Conservation (phyloP, 805 yeast species). For the Zygoascus biomembranicola region DNA sequence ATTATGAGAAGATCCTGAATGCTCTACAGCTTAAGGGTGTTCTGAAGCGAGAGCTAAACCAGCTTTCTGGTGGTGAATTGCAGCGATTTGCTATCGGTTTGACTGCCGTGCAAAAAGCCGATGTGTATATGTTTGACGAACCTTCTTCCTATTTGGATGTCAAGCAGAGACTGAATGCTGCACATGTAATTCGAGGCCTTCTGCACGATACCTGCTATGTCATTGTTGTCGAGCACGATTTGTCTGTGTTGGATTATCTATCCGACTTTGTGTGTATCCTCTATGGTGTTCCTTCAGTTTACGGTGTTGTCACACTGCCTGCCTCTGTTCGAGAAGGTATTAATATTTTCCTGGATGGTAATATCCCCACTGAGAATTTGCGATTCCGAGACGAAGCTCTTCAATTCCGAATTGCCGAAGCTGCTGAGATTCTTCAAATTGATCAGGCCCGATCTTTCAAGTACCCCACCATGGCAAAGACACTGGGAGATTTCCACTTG, state of each 20-base stretch:
- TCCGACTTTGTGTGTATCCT: slow-evolving; percentile 95
- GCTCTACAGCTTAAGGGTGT: slow-evolving; percentile 70
- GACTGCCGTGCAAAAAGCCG: slow-evolving; percentile 92
- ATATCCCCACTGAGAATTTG: slow-evolving; percentile 92
- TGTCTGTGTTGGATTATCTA: slow-evolving; percentile 92
- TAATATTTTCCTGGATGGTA: slow-evolving; percentile 96
- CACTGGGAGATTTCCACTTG: slow-evolving; percentile 93
- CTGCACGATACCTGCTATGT: slow-evolving; percentile 69
- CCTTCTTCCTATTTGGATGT: slow-evolving; percentile 98
- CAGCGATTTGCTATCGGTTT: slow-evolving; percentile 97
- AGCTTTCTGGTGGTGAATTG: slow-evolving; percentile 96
- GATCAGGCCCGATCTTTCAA: slow-evolving; percentile 73
- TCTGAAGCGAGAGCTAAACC: slow-evolving; percentile 77
- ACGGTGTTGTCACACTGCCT: slow-evolving; percentile 97
- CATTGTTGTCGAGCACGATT: slow-evolving; percentile 97
- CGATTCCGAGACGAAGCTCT: slow-evolving; percentile 94
- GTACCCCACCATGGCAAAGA: slow-evolving; percentile 79
- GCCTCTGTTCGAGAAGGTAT: slow-evolving; percentile 98
- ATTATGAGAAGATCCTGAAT: slow-evolving; percentile 54
- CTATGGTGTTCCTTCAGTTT: slow-evolving; percentile 97
- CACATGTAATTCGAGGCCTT: slow-evolving; percentile 82
- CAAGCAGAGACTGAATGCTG: slow-evolving; percentile 97
- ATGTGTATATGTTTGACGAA: slow-evolving; percentile 98
- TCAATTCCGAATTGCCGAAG: slow-evolving; percentile 88
- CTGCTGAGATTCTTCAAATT: slow-evolving; percentile 69